Base-by-base conservation (phyloP, 2,329 filamentous ascomycete species). In the Knufia petricola region DNA sequence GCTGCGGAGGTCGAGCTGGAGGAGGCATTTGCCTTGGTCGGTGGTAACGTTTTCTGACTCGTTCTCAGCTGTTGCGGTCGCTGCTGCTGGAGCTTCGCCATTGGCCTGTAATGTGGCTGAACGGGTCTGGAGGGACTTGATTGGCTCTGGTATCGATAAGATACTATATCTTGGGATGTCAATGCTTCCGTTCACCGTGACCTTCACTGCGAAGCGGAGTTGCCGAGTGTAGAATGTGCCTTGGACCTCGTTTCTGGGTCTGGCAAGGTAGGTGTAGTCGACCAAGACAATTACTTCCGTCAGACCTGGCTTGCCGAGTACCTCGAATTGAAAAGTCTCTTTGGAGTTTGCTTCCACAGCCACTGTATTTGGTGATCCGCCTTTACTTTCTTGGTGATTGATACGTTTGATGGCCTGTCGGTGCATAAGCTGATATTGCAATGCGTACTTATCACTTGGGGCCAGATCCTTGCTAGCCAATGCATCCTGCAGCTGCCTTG, bases 161-260 rank as follows among this genome's bases (percentile, higher is more conserved):
- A 94, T 74, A 60, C 95, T 89, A 55, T 89, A 81, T 31, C 87
- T 77, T 28, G 82, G 76, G 8, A 95, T 72, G 60, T 95, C 87
- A 21, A 95, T 75, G 60, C 87, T 92, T 2, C 88, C 85, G 61
- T 95, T 95, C 41, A 96, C 90, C 3, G 90, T 95, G 13, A 95
- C 78, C 0, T 84, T 86, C 50, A 96, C 70, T 12, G 87, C 85
- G 23, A 94, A 72, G 15, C 82, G 82, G 13, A 94, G 75, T 61
- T 92, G 86, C 32, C 89, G 78, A 0, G 89, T 95, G 61, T 88
- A 87, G 60, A 95, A 94, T 28, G 79, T 75, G 30, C 84, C 81
- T 20, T 76, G 74, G 1, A 89, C 69, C 49, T 88, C 79, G 10
- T 78, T 75, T n/a, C 74, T 73, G 3, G 81, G 72, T 26, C 80